These are phyloP conservation scores for Pythium brassicae DNA, from an alignment of 352 stramenopile genomes.

Conservation along the genomic window DNA sequence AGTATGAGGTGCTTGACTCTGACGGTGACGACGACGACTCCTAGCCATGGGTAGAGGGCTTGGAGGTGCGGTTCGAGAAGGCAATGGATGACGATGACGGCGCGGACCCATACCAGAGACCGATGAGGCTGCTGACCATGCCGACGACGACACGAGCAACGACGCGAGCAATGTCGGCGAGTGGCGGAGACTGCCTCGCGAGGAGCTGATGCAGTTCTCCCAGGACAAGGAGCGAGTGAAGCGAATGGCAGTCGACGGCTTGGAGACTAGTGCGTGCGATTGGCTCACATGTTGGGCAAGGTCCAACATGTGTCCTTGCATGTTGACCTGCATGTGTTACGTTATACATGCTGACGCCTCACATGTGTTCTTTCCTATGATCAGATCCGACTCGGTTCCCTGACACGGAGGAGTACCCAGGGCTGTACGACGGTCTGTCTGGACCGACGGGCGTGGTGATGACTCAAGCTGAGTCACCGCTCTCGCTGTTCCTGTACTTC, in stretches of 20 bases:
- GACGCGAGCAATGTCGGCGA: not conserved
- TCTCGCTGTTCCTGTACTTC: not conserved
- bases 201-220: not conserved
- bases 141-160: not conserved
- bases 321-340: not conserved
- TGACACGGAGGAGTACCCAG: not conserved
- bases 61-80: not conserved
- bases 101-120: no score
- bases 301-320: not conserved
- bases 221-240: not conserved
- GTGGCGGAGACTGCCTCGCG: not conserved
- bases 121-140: not conserved
- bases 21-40: not conserved
- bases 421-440: not conserved
- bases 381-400: not conserved
- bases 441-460: not conserved
- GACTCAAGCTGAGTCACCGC: not conserved
- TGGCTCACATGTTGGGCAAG: not conserved
- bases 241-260: not conserved
- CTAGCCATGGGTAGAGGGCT: not conserved
- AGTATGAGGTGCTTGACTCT: not conserved
- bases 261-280: not conserved
- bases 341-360: not conserved
- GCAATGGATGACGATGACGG: not conserved
- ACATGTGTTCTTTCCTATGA: no score